These are phyloP conservation scores for Monosporascus cannonballus DNA, from an alignment of 2,329 filamentous ascomycete species.

Conservation along the genomic window DNA sequence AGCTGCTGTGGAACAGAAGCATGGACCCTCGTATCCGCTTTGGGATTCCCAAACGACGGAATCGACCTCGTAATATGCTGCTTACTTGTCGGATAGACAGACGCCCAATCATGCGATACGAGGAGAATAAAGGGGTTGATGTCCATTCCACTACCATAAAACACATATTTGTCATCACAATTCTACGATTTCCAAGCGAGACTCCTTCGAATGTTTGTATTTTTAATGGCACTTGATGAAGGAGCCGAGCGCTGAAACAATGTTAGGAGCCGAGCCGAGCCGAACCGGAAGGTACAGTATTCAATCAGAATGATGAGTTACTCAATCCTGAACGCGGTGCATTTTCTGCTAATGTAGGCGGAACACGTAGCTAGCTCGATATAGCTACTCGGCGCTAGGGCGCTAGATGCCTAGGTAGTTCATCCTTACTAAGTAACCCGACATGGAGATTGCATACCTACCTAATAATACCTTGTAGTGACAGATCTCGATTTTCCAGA, in stretches of 20 bases:
- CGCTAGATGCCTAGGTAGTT: no score
- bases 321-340: no score
- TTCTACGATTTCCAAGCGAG: background rate
- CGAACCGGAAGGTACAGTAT: no score
- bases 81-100: background rate
- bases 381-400: no score
- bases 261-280: no score
- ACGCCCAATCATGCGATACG: background rate
- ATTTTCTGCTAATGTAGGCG: background rate
- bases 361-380: background rate
- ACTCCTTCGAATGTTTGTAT: no score
- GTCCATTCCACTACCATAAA: background rate
- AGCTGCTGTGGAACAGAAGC: background rate
- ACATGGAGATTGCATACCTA: background rate
- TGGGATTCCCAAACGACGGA: background rate
- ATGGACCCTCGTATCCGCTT: background rate
- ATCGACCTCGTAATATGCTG: background rate
- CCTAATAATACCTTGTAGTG: background rate
- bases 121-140: background rate
- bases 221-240: no score
- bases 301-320: no score
- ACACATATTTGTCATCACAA: background rate
- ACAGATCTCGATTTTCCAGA: background rate
- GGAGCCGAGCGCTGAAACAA: no score
- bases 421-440: background rate